These are phyloP conservation scores for Tanacetum coccineum DNA, from an alignment of 129 eudicot genomes.

Conservation along the genomic window DNA sequence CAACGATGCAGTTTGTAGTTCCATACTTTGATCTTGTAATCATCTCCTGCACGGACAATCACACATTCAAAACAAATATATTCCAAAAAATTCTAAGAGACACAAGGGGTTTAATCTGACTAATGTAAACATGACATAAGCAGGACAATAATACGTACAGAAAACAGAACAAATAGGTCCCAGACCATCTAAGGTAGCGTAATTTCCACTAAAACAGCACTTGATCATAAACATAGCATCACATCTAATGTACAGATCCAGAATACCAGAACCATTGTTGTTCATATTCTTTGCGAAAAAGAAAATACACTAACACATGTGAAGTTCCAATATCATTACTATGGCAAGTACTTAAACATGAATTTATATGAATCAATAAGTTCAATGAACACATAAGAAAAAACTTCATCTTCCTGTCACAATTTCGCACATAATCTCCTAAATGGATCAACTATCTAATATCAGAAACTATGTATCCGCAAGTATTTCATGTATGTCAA, in stretches of 20 bases:
- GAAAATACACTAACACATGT: neutral
- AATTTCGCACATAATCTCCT: neutral
- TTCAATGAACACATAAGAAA: slow-evolving; percentile 7
- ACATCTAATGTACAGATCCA: slow-evolving; percentile 13
- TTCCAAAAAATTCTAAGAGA: neutral
- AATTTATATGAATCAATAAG: slow-evolving; percentile 3
- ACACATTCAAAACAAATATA: slow-evolving; percentile 15
- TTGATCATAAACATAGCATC: slow-evolving; percentile 20
- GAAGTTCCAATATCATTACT: slow-evolving; percentile 19
- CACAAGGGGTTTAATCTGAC: neutral
- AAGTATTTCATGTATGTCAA: neutral
- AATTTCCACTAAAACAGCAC: slow-evolving; percentile 11
- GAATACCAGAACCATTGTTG: slow-evolving; percentile 13
- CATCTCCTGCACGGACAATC: slow-evolving; percentile 62
- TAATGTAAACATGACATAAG: neutral
- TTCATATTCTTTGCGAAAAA: neutral
- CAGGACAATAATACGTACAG: neutral
- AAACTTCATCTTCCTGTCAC: no score
- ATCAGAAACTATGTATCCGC: slow-evolving; percentile 1
- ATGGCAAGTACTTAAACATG: slow-evolving; percentile 7
- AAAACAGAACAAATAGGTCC: neutral
- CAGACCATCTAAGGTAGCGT: slow-evolving; percentile 1
- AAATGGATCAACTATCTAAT: slow-evolving; percentile 12
- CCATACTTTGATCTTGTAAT: slow-evolving; percentile 89
- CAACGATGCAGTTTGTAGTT: slow-evolving; percentile 84